phyloP scores from a whole-genome alignment of 345 rosid genomes.

The Populus deltoides region DNA sequence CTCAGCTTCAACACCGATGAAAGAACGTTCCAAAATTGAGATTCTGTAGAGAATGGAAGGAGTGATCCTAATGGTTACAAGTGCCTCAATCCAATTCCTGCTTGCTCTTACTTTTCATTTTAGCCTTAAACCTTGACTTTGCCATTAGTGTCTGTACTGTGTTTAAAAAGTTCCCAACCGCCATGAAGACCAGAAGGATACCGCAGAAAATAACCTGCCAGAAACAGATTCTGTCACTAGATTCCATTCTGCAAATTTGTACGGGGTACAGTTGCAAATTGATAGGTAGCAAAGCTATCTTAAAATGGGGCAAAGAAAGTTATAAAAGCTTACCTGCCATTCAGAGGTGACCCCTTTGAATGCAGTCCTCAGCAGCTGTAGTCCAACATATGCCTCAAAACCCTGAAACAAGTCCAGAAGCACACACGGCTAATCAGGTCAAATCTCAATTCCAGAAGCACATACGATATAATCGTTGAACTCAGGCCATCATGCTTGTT shows the following conservation, averaged over 20 bases:
- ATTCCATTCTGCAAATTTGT: not conserved
- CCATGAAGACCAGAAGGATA: constrained; percentile 80
- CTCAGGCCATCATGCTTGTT: not conserved
- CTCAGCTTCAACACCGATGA: constrained; percentile 14
- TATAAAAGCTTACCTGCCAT: constrained; percentile 68
- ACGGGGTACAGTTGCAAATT: not conserved
- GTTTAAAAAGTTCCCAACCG: constrained; percentile 82
- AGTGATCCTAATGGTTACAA: constrained; percentile 7
- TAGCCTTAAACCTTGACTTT: constrained; percentile 91
- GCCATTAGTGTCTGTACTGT: constrained; percentile 75
- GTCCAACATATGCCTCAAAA: constrained; percentile 89
- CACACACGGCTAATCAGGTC: constrained; percentile 4
- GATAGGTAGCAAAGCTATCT: not conserved
- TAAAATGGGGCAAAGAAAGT: not conserved
- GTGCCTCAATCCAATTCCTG: constrained; percentile 51
- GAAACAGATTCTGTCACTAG: constrained; percentile 11
- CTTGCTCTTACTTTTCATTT: constrained; percentile 93
- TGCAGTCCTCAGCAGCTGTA: constrained; percentile 75
- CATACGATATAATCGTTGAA: not conserved
- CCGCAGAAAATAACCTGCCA: constrained; percentile 84
- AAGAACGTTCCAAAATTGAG: constrained; percentile 23
- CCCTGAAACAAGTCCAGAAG: constrained; percentile 47
- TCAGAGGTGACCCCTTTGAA: constrained; percentile 66
- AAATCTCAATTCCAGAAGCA: not conserved
- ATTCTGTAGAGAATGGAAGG: constrained; percentile 16